Conservation (phyloP, 139 green algal species). For the Chlorella sorokiniana region DNA sequence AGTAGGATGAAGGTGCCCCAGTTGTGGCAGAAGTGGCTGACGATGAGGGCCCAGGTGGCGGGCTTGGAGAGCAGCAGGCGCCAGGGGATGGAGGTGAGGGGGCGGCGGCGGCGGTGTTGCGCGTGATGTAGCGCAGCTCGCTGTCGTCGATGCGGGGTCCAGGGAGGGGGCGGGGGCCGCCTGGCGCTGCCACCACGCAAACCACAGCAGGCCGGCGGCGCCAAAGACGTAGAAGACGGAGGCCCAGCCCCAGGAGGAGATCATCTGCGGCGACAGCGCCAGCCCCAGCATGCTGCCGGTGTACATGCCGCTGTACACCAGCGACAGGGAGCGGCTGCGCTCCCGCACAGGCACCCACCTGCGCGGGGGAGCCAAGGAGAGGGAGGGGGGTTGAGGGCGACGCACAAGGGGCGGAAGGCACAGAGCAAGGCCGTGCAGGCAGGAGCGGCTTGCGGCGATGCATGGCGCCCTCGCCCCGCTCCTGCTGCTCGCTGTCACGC, state of each 20-base stretch:
- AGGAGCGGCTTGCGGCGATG: too few relatives aligned
- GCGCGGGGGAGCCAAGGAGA: constrained; percentile 13
- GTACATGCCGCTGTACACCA: constrained; percentile 98
- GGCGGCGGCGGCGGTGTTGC: constrained; percentile 28
- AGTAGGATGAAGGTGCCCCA: constrained; percentile 99
- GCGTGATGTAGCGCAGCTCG: constrained; percentile 43
- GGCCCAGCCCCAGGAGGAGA: constrained; percentile 82
- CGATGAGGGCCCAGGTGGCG: constrained; percentile 95
- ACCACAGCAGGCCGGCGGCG: constrained; percentile 50
- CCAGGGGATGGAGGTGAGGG: constrained; percentile 81
- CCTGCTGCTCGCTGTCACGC: too few relatives aligned
- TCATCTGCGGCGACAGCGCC: constrained; percentile 74
- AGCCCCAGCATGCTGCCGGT: constrained; percentile 89
- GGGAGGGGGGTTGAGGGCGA: not conserved
- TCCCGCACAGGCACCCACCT: constrained; percentile 90
- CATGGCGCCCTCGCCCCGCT: too few relatives aligned
- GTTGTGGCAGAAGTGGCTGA: constrained; percentile 98
- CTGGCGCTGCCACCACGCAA: constrained; percentile 65
- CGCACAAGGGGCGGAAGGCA: not conserved
- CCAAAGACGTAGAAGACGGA: constrained; percentile 97
- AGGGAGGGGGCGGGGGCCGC: constrained; percentile 65
- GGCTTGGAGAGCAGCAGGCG: constrained; percentile 81
- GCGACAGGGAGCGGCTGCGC: constrained; percentile 84
- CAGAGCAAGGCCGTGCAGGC: not conserved
- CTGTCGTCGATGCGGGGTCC: constrained; percentile 56